Conservation (phyloP, 2,329 filamentous ascomycete species). For the Pyrenochaeta sp. region DNA sequence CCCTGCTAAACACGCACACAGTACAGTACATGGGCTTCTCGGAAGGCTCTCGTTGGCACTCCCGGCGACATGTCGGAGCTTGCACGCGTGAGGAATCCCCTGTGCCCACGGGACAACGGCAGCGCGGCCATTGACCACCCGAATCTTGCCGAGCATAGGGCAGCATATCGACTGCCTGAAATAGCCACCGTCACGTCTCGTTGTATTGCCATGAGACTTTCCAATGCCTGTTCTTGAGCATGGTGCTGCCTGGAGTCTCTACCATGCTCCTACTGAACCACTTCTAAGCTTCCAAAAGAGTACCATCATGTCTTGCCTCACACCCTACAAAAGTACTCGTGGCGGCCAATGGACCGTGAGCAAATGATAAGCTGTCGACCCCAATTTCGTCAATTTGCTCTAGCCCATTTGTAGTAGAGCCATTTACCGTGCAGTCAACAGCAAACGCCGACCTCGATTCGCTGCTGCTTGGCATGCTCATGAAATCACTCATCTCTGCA, state of each 20-base stretch:
- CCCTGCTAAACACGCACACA: not conserved
- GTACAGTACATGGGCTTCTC: conserved; percentile 15
- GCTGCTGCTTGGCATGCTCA: not conserved
- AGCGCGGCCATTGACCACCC: conserved; percentile 26
- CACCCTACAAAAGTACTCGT: not conserved
- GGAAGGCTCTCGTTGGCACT: conserved; percentile 21
- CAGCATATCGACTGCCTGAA: conserved; percentile 10
- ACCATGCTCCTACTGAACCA: not conserved
- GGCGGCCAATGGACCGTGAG: conserved; percentile 8
- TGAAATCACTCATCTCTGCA: not conserved
- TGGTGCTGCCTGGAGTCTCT: not conserved
- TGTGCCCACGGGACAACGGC: conserved; percentile 32
- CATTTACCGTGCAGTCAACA: not conserved
- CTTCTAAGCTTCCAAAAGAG: not conserved
- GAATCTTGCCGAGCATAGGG: conserved; percentile 25
- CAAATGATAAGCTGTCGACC: not conserved
- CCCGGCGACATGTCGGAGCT: conserved; percentile 16
- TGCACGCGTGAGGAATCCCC: conserved; percentile 24
- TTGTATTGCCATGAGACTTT: not conserved
- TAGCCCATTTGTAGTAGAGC: not conserved
- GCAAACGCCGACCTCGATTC: not conserved
- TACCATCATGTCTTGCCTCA: conserved; percentile 5
- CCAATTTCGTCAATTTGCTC: not conserved
- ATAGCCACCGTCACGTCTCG: not conserved
- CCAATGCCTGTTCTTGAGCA: not conserved